These are phyloP conservation scores for Sambucus nigra DNA, from an alignment of 129 eudicot species.

Conservation along the genomic window DNA sequence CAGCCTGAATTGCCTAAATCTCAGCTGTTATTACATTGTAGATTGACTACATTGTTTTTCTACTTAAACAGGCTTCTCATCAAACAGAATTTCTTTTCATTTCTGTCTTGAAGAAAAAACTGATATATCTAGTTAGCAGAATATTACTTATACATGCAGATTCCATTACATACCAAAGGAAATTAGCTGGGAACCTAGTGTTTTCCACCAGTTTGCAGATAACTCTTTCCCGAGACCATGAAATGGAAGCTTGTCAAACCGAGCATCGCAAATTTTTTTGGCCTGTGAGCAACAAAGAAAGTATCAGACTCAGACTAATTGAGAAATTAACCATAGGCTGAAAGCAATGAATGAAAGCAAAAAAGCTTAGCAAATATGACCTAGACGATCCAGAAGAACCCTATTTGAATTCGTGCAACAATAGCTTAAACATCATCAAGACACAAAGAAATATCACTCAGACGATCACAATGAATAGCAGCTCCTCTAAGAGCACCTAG, in stretches of 20 bases:
- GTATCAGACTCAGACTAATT: conserved; percentile 17
- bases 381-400: no score
- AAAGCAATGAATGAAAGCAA: background rate
- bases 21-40: background rate
- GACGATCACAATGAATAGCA: no score
- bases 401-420: no score
- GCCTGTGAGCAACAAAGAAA: conserved; percentile 39
- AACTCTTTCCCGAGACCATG: conserved; percentile 87
- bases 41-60: background rate
- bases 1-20: background rate
- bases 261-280: conserved; percentile 60
- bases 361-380: no score
- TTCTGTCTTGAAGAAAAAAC: background rate
- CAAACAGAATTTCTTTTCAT: no score
- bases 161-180: conserved; percentile 44
- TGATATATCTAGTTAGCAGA: background rate
- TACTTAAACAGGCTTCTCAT: background rate
- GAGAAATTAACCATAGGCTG: conserved; percentile 1
- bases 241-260: conserved; percentile 72
- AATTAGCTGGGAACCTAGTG: conserved; percentile 60
- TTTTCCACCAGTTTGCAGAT: conserved; percentile 94
- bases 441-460: no score
- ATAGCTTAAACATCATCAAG: no score
- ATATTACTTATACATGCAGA: background rate
- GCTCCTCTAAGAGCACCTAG: no score